Evolutionary conservation across 129 eudicot species (phyloP), one percentile per base, ranked within the genome.

Genomic region (Mikania micrantha): DNA sequence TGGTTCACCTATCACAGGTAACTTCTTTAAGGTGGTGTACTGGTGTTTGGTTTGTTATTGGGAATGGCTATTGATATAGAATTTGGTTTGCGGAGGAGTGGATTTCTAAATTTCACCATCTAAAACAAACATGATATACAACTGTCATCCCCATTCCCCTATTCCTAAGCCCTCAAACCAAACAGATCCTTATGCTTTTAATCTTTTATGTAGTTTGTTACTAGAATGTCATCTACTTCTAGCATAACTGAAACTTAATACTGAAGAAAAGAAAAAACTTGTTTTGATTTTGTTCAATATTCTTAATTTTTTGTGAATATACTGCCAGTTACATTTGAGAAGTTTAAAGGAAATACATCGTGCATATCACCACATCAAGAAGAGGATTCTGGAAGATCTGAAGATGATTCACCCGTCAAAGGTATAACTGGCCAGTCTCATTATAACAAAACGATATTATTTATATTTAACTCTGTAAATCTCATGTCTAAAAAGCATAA

Each of bases 301-400:
- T 45, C 32, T 66, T 61, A n/a, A 17, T 11, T 68, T 24, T 45
- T 27, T 76, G 64, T 50, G 49, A 48, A 48, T 76, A 7, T 50
- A 73, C 78, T 36, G 49, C 66, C 75, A 13, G 48, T 28, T 17
- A 59, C 45, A 60, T 72, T 74, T 52, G 77, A 85, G 62, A 79
- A 76, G 29, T 31, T 13, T 50, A 29, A 71, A 61, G 80, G 68
- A 72, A 60, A 74, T 31, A 36, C 60, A 69, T 69, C 53, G 59
- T 67, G 78, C 67, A 59, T 22, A 67, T 80, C 91, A 49, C 83
- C 95, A 67, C 54, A 73, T 42, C 78, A 75, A 52, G 86, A 74
- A 69, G 77, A 69, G 50, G 84, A 76, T 59, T 77, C 80, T 50
- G 85, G 84, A 77, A 86, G 83, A 79, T 74, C 85, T 19, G 83